Evolutionary conservation across 129 eudicot genomes (phyloP).

Genomic region (Chrysanthemum makinoi): DNA sequence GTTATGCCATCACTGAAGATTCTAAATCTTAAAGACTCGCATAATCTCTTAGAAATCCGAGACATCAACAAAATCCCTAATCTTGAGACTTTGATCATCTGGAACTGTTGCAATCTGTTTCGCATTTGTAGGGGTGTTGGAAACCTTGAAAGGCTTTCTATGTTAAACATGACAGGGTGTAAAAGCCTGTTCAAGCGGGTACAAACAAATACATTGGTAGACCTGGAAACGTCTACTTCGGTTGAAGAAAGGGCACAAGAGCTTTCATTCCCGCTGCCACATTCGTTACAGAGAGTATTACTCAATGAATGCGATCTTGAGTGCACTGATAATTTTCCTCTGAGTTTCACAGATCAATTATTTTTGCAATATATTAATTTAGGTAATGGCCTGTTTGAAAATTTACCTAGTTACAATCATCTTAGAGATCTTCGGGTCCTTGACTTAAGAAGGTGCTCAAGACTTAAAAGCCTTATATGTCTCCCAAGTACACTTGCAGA

Average conservation of each 20-base stretch:
- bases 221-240: neutral
- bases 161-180: conserved; percentile 31
- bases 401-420: conserved; percentile 1
- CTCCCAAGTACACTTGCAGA: conserved; percentile 33
- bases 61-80: conserved; percentile 6
- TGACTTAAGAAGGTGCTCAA: conserved; percentile 17
- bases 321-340: conserved; percentile 2
- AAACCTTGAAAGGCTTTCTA: neutral
- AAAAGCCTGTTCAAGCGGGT: neutral
- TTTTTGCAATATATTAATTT: conserved; percentile 25
- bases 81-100: conserved; percentile 31
- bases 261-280: conserved; percentile 18
- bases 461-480: conserved; percentile 2
- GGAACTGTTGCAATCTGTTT: conserved; percentile 26
- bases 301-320: conserved; percentile 14
- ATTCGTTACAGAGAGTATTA: conserved; percentile 14
- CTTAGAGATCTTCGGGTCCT: conserved; percentile 26
- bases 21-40: conserved; percentile 31
- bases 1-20: conserved; percentile 15
- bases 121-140: conserved; percentile 11
- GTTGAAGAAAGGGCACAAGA: neutral
- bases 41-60: conserved; percentile 6
- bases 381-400: conserved; percentile 11
- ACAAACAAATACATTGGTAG: neutral
- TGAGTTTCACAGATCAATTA: conserved; percentile 5